Evolutionary conservation across 768 basidiomycete genomes (phyloP), one percentile per base, ranked within the genome.

Genomic region (Sporobolomyces pararoseus): DNA sequence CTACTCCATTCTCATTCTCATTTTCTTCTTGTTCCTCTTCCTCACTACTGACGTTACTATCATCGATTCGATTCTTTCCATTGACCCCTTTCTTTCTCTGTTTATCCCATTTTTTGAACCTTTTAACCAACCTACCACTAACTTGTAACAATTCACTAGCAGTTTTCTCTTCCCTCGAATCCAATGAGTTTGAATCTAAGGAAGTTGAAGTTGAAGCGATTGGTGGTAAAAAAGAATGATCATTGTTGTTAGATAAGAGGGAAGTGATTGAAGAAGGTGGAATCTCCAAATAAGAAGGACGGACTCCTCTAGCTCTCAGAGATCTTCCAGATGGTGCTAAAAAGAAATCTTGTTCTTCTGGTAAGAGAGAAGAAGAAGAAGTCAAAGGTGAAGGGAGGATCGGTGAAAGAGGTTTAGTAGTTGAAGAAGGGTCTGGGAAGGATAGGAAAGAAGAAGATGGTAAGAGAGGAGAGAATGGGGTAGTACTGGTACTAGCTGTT

Each of bases 271-370:
- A 1, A 23, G 31, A 12, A 31, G 59, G 59, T 19, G 59, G 59
- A 14, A 61, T 61, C 46, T 61, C 59, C 23, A 61, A 39, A 32
- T 61, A 61, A 14, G 31, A 34, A n/a, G 59, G 59, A 23, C 46
- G 13, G 6, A 23, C 13, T 31, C 27, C 31, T 9, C 59, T 31
- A n/a, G 32, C 59, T 21, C 59, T 44, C 27, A 61, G 32, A 2
- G 46, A 49, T 14, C 59, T 49, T 2, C 59, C 59, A 32, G 27
- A 29, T 44, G 58, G 58, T 14, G 58, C 58, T 17, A 47, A 44
- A 31, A 31, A 46, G 55, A n/a, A 7, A 16, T 39, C 13, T 10
- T 7, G 10, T 31, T 25, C 34, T n/a, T n/a, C n/a, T n/a, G n/a
- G n/a, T n/a, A n/a, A n/a, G n/a, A 19, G 51, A 25, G 5, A 9